phyloP scores from a whole-genome alignment of 441 rosid species.

The Arabidopsis hybrid region DNA sequence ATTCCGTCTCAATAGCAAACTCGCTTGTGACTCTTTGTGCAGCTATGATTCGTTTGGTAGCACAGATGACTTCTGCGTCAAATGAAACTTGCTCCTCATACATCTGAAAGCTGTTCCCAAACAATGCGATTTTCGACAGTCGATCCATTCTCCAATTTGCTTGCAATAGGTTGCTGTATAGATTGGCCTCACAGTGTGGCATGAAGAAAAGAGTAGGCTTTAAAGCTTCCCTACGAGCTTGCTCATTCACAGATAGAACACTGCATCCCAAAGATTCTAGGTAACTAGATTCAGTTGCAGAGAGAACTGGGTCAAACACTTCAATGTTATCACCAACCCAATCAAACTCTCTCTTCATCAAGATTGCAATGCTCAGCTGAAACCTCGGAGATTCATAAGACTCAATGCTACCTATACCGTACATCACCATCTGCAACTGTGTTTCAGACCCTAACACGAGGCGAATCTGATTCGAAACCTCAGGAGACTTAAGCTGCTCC shows the following conservation, averaged over 20 bases:
- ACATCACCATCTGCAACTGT: slow-evolving; percentile 67
- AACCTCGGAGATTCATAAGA: slow-evolving; percentile 72
- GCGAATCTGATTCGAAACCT: slow-evolving; percentile 48
- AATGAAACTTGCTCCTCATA: slow-evolving; percentile 53
- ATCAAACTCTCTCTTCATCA: slow-evolving; percentile 70
- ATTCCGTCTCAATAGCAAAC: slow-evolving; percentile 52
- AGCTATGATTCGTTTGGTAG: slow-evolving; percentile 51
- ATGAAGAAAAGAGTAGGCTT: slow-evolving; percentile 74
- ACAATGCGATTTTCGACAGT: slow-evolving; percentile 55
- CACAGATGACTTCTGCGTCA: slow-evolving; percentile 47
- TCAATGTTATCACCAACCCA: slow-evolving; percentile 72
- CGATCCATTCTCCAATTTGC: slow-evolving; percentile 63
- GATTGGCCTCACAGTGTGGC: slow-evolving; percentile 88
- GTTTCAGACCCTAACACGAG: slow-evolving; percentile 62
- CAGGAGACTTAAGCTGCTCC: slow-evolving; percentile 63
- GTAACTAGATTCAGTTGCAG: slow-evolving; percentile 65
- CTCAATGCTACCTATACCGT: slow-evolving; percentile 90
- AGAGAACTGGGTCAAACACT: slow-evolving; percentile 83
- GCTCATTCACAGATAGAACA: slow-evolving; percentile 71
- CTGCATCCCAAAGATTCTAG: slow-evolving; percentile 71
- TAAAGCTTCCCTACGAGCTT: slow-evolving; percentile 64
- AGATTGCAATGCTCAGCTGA: slow-evolving; percentile 76
- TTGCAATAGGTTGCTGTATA: slow-evolving; percentile 70
- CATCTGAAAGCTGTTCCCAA: slow-evolving; percentile 76
- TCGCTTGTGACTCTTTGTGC: slow-evolving; percentile 54